Evolutionary conservation across 177 flowering plant species (phyloP).

Genomic region (Telopea speciosissima): DNA sequence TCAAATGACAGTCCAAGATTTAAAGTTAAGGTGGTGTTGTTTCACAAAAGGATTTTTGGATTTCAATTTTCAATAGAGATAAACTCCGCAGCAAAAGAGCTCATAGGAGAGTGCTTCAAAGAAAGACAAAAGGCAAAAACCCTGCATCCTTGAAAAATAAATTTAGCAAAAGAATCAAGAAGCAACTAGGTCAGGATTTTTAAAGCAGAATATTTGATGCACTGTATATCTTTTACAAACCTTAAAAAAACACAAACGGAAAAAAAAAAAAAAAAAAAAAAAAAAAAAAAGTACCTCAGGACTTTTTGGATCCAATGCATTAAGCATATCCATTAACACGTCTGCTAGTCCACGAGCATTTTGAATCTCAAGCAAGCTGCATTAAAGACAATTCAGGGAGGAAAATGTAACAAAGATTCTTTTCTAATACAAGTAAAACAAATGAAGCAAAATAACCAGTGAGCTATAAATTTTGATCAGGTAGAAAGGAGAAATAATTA

Average conservation of each 20-base stretch:
- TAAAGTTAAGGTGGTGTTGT: neutral
- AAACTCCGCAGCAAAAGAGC: neutral
- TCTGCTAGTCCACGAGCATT: slow-evolving; percentile 78
- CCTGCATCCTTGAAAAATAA: neutral
- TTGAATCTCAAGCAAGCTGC: slow-evolving; percentile 74
- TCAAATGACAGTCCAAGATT: neutral
- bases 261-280: too few species aligned
- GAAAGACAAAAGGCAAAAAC: neutral
- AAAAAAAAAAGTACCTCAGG: slow-evolving; percentile 50
- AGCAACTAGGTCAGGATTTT: neutral
- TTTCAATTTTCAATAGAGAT: too few species aligned
- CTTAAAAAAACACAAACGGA: too few species aligned
- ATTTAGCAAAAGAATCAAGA: neutral
- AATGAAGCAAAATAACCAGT: neutral
- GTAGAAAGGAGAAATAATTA: too few species aligned
- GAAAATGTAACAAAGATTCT: neutral
- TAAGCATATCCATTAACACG: slow-evolving; percentile 81
- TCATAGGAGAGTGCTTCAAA: neutral
- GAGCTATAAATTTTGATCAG: neutral
- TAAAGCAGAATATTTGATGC: neutral
- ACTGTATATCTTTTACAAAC: neutral
- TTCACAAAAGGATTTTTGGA: neutral
- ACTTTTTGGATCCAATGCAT: slow-evolving; percentile 75
- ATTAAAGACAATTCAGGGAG: slow-evolving; percentile 6
- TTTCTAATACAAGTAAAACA: neutral